phyloP scores from a whole-genome alignment of 441 rosid species.

The Raphanus hybrid region DNA sequence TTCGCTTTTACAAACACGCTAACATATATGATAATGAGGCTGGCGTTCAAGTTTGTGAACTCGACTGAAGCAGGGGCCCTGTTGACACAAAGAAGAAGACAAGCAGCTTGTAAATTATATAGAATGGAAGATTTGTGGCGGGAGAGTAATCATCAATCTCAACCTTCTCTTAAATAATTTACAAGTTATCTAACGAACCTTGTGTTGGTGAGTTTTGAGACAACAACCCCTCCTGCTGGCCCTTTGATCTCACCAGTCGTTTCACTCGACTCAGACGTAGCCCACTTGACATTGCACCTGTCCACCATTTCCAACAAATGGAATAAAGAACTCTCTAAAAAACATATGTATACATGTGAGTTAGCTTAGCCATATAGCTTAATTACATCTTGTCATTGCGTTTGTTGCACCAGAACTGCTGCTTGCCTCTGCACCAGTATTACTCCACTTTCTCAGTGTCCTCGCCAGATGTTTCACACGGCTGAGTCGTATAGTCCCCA shows the following conservation, averaged over 20 bases:
- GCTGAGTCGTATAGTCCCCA: constrained; percentile 63
- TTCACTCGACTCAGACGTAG: constrained; percentile 76
- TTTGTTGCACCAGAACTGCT: constrained; percentile 23
- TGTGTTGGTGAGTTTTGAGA: constrained; percentile 14
- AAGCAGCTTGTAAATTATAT: background rate
- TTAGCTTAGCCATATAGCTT: background rate
- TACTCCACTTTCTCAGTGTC: constrained; percentile 48
- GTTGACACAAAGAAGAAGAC: background rate
- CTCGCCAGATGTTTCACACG: constrained; percentile 84
- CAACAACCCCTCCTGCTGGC: constrained; percentile 17
- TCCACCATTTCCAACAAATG: background rate
- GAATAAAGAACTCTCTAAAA: background rate
- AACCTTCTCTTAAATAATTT: background rate
- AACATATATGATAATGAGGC: background rate
- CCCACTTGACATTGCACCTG: constrained; percentile 64
- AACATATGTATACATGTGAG: background rate
- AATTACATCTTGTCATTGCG: constrained; percentile 53
- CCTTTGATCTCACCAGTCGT: constrained; percentile 61
- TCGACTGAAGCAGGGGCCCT: background rate
- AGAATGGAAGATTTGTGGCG: background rate
- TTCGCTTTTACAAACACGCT: constrained; percentile 1
- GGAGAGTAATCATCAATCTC: background rate
- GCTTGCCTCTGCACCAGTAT: constrained; percentile 23
- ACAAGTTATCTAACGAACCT: constrained; percentile 20
- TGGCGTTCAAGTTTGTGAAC: background rate